These are phyloP conservation scores for Colletotrichum sp. DNA, from an alignment of 2,329 filamentous ascomycete genomes.

Conservation along the genomic window DNA sequence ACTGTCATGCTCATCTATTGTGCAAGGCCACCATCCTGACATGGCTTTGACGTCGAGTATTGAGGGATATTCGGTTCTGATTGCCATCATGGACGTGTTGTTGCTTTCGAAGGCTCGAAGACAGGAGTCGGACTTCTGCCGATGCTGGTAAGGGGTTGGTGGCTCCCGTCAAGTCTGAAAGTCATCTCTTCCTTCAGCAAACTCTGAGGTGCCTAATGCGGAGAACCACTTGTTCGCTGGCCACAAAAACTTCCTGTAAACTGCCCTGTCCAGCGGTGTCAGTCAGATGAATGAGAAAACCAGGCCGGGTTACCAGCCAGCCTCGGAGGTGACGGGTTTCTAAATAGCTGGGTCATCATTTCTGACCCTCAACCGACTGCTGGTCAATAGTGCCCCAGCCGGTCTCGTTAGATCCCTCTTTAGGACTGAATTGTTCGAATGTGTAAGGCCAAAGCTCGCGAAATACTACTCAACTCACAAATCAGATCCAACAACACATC, in stretches of 20 bases:
- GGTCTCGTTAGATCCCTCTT: not conserved
- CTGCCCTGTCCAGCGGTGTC: not conserved
- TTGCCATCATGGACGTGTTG: not conserved
- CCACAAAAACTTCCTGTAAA: not conserved
- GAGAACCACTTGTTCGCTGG: not conserved
- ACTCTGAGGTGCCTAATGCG: not conserved
- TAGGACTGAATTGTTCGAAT: not conserved
- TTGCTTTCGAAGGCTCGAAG: not conserved
- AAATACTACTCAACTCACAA: not conserved
- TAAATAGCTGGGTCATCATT: not conserved
- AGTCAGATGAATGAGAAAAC: not conserved
- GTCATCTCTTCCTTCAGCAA: not conserved
- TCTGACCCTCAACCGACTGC: not conserved
- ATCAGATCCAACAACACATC: not conserved
- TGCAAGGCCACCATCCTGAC: not conserved
- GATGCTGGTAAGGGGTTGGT: not conserved
- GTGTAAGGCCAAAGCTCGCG: not conserved
- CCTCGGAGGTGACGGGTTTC: not conserved
- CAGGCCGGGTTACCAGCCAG: not conserved
- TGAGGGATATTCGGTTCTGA: not conserved
- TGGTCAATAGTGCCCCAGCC: not conserved
- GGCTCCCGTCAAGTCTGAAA: not conserved
- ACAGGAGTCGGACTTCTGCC: not conserved
- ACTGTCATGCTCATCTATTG: not conserved
- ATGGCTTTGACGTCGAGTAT: not conserved